Base-by-base conservation (phyloP, 495 filamentous ascomycete genomes). In the Hypoxylon trugodes region DNA sequence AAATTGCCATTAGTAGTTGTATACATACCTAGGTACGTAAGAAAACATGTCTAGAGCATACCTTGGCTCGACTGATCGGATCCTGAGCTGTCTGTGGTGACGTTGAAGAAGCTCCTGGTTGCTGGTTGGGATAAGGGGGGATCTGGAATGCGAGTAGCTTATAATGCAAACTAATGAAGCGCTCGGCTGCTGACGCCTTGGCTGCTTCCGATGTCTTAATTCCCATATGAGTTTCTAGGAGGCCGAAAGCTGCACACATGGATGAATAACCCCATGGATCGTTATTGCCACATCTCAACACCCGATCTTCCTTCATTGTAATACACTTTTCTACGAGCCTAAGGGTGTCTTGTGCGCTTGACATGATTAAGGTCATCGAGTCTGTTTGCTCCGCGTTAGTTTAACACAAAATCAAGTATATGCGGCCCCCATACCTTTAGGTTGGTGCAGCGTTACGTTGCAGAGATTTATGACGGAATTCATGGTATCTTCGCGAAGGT, bases 381-480 rank as follows among this genome's bases (percentile, higher is more conserved):
- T 59, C 71, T 75, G 40, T n/a, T 45, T 9, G 9, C 19, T n/a
- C 13, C 15, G 35, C 12, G 28, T 66, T 50, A 75, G 59, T 57
- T n/a, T 45, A 8, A 1, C 26, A 38, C 37, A 37, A 26, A 15
- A 46, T 19, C 1, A 21, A 36, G 8, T 4, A 45, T 38, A 15
- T 28, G 30, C 24, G n/a, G 16, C 3, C 19, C 28, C 22, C 41
- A 2, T 68, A 76, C 73, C 74, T 66, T 73, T 70, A n/a, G 79
- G 79, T 56, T 82, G 80, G 16, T 80, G 77, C 63, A 82, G 73
- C 10, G 79, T 77, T 42, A 82, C 74, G 51, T 76, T 77, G 70
- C 74, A 77, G 26, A 75, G 66, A 40, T 73, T 70, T 35, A 75
- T 67, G 16, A 73, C 67, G 0, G 69, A 65, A 32, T 68, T 64